Conservation (phyloP, 129 eudicot species). For the Pittosporum tobira region DNA sequence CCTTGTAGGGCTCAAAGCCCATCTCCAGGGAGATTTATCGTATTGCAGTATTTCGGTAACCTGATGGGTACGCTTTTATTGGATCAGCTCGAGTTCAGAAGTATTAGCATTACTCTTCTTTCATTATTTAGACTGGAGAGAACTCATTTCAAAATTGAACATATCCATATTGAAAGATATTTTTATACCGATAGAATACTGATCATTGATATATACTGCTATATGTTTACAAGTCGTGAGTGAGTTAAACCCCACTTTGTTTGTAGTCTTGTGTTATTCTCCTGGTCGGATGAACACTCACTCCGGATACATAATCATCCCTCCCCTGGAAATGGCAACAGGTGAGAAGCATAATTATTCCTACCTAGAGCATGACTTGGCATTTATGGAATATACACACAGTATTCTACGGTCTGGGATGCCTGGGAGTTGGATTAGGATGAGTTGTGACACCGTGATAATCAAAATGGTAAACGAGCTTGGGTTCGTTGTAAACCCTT, state of each 20-base stretch:
- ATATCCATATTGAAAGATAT: background rate
- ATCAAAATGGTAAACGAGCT: constrained; percentile 17
- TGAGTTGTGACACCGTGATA: constrained; percentile 24
- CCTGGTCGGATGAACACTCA: background rate
- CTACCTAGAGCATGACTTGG: background rate
- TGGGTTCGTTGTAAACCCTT: background rate
- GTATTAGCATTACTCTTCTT: background rate
- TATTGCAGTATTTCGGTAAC: background rate
- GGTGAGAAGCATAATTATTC: background rate
- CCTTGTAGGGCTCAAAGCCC: constrained; percentile 5
- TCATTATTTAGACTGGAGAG: background rate
- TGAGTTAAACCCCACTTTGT: constrained; percentile 16
- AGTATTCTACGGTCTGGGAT: constrained; percentile 34
- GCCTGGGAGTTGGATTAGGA: constrained; percentile 42
- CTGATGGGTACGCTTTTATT: background rate
- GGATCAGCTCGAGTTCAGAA: background rate
- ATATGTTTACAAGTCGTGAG: background rate
- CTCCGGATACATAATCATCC: background rate
- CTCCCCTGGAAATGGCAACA: background rate
- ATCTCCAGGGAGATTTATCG: background rate
- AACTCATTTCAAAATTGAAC: background rate
- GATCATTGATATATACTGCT: background rate
- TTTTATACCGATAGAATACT: background rate
- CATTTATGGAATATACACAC: background rate
- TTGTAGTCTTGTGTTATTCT: constrained; percentile 7